Percentiles rank a stretch among this genome's conserved stretches.
phyloP scores from a whole-genome alignment of 1,139 yeast genomes.

The Suhomyces bokatorum region DNA sequence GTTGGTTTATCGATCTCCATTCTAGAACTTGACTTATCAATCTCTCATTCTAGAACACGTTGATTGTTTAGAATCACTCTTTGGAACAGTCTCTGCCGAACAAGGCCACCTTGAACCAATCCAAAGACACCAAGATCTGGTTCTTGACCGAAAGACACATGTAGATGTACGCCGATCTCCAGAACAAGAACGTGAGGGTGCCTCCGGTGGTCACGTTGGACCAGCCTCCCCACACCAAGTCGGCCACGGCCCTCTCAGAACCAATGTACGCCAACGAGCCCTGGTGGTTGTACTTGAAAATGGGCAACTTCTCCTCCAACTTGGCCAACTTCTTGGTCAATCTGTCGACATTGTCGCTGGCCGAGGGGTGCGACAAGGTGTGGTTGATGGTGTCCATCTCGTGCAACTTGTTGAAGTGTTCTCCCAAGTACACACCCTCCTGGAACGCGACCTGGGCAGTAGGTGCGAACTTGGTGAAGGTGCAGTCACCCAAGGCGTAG shows the following conservation, averaged over 20 bases:
- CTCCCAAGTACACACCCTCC: constrained; percentile 83
- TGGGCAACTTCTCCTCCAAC: constrained; percentile 51
- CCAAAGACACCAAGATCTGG: constrained; percentile 79
- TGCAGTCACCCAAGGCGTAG: constrained; percentile 93
- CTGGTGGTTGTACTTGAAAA: constrained; percentile 63
- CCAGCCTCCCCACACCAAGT: constrained; percentile 85
- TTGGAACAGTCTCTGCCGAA: constrained; percentile 85
- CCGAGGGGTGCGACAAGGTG: constrained; percentile 30
- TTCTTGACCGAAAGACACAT: constrained; percentile 91
- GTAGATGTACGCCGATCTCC: constrained; percentile 91
- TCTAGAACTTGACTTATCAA: too few species aligned
- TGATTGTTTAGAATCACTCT: constrained; percentile 29
- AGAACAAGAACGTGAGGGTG: constrained; percentile 81
- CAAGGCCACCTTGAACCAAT: constrained; percentile 83
- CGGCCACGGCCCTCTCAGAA: constrained; percentile 91
- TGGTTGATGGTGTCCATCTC: constrained; percentile 62
- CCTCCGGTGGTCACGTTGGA: constrained; percentile 83
- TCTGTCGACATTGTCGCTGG: constrained; percentile 39
- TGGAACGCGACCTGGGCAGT: constrained; percentile 98
- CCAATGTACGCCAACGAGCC: constrained; percentile 86
- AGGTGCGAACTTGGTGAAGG: constrained; percentile 87
- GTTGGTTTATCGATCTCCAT: too few species aligned
- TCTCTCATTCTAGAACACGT: too few species aligned
- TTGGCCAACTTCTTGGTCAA: constrained; percentile 41
- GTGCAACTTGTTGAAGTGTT: constrained; percentile 66